A percentile compares a stretch with the other conserved stretches of the same genome.
Conservation (phyloP, 2,329 filamentous ascomycete species). For the Daldinia sp. region DNA sequence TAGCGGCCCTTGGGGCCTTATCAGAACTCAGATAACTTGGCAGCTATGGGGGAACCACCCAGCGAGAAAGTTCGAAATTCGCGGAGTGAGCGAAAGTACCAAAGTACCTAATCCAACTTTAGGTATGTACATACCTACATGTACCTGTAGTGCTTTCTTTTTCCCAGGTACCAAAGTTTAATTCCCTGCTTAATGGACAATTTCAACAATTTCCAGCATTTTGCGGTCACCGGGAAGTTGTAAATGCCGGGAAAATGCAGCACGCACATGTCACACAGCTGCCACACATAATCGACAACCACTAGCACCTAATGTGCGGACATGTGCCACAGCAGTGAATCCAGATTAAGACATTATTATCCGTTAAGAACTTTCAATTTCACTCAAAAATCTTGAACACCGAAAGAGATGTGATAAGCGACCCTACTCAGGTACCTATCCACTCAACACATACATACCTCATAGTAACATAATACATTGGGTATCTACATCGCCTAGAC, state of each 20-base stretch:
- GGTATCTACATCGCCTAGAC: not conserved
- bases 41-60: constrained; percentile 27
- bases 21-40: constrained; percentile 20
- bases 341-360: constrained; percentile 20
- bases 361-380: constrained; percentile 14
- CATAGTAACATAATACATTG: too few species aligned
- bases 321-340: constrained; percentile 35
- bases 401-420: constrained; percentile 13
- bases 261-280: constrained; percentile 30
- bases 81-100: constrained; percentile 12
- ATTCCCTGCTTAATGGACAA: not conserved
- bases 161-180: not conserved
- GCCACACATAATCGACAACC: constrained; percentile 7
- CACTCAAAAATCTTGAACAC: constrained; percentile 22
- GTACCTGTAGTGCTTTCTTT: not conserved
- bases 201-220: not conserved
- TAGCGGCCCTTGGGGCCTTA: constrained; percentile 18
- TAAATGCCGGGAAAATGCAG: constrained; percentile 38
- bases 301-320: constrained; percentile 13
- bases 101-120: constrained; percentile 4
- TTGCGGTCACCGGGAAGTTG: constrained; percentile 22
- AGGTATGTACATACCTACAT: not conserved
- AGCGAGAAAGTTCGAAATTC: not conserved
- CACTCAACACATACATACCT: not conserved
- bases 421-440: constrained; percentile 11